phyloP scores from a whole-genome alignment of 768 basidiomycete species.

The Boletus rubroflammeus region DNA sequence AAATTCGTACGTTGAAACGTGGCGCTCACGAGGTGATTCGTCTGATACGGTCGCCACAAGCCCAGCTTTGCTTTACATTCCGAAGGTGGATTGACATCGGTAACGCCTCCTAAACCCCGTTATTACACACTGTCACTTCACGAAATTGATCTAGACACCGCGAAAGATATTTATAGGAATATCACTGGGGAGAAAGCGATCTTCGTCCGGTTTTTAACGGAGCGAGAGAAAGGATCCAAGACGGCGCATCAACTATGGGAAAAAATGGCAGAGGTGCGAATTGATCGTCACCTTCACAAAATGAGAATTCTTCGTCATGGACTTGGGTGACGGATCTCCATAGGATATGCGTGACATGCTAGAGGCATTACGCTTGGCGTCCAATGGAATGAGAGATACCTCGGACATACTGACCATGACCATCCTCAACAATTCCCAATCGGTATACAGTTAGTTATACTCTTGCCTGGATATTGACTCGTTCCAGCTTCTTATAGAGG shows the following conservation, averaged over 20 bases:
- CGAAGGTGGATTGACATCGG: slow-evolving; percentile 74
- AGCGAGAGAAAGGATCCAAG: slow-evolving; percentile 40
- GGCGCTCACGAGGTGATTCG: slow-evolving; percentile 1
- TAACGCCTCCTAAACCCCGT: slow-evolving; percentile 26
- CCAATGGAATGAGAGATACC: slow-evolving; percentile 16
- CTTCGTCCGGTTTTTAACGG: slow-evolving; percentile 44
- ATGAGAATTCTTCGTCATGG: not conserved
- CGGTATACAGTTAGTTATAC: slow-evolving; percentile 12
- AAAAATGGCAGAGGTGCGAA: slow-evolving; percentile 23
- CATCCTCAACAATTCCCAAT: slow-evolving; percentile 17
- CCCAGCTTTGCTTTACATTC: slow-evolving; percentile 75
- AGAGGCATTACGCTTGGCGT: slow-evolving; percentile 15
- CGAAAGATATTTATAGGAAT: slow-evolving; percentile 65
- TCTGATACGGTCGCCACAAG: slow-evolving; percentile 39
- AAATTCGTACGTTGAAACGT: slow-evolving; percentile 56
- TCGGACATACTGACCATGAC: slow-evolving; percentile 19
- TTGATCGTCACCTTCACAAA: slow-evolving; percentile 1
- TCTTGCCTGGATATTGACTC: slow-evolving; percentile 2
- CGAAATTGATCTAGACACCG: slow-evolving; percentile 43
- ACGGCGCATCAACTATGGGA: slow-evolving; percentile 31
- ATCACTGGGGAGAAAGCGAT: slow-evolving; percentile 54
- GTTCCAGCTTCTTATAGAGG: slow-evolving; percentile 23
- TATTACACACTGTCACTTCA: slow-evolving; percentile 5
- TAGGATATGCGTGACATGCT: slow-evolving; percentile 32
- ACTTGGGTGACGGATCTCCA: not conserved